Percentiles rank a stretch among this genome's conserved stretches.
phyloP scores from a whole-genome alignment of 2,329 filamentous ascomycete species.

The Didymella pomorum region DNA sequence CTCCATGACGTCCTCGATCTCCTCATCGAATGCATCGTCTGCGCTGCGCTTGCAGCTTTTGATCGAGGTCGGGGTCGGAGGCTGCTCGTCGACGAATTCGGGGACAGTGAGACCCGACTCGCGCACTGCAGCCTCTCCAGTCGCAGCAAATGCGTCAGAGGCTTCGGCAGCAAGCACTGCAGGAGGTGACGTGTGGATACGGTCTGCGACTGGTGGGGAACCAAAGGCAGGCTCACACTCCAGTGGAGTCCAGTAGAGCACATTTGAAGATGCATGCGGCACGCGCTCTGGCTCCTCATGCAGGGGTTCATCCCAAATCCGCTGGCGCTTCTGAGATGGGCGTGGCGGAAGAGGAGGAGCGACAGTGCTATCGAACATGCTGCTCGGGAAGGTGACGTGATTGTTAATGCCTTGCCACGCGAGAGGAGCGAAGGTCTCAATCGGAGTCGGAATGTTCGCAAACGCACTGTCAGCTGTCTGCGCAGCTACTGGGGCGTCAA shows the following conservation, averaged over 20 bases:
- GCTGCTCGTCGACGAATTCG: constrained; percentile 35
- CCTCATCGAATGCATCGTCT: constrained; percentile 23
- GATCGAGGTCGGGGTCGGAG: constrained; percentile 41
- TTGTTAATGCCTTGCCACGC: background rate
- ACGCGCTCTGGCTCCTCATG: background rate
- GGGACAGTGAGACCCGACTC: constrained; percentile 44
- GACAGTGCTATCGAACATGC: background rate
- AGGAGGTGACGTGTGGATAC: constrained; percentile 33
- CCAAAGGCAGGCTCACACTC: background rate
- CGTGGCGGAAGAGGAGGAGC: constrained; percentile 31
- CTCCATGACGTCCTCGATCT: background rate
- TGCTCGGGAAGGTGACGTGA: background rate
- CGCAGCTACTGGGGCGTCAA: background rate
- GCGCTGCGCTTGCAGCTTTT: constrained; percentile 45
- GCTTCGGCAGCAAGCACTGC: constrained; percentile 21
- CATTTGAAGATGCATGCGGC: background rate
- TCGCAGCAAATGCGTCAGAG: constrained; percentile 20
- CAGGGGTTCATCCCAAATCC: constrained; percentile 1
- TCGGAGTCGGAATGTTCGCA: background rate
- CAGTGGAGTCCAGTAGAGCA: background rate
- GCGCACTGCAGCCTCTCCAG: constrained; percentile 19
- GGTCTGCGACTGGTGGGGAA: constrained; percentile 4
- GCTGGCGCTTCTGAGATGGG: constrained; percentile 18
- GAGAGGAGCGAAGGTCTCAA: background rate
- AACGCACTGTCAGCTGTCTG: background rate